Evolutionary conservation across 306 rosid genomes (phyloP), one percentile per base, ranked within the genome.

Genomic region (Inga leiocalycina): DNA sequence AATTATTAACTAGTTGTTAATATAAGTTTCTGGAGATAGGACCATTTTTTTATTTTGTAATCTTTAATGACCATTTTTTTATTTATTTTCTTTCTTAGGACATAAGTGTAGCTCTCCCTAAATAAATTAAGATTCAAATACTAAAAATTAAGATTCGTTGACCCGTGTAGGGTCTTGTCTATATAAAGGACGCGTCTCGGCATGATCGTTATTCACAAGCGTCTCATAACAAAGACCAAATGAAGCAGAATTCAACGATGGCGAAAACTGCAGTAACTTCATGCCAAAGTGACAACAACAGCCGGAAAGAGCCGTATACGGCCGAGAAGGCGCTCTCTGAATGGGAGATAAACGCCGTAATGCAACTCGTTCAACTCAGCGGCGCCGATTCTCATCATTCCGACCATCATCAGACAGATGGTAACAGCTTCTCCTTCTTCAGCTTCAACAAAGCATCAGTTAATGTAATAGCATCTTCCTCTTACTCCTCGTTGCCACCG

Each of bases 331-430:
- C 39, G 11, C 78, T 85, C 65, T 78, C 89, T 8, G 71, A 44
- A 37, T 65, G 73, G 12, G 89, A 88, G 74, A 79, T 89, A 24
- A 82, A 88, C 75, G 90, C 81, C 10, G 91, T 90, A 20, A 71
- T 70, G 65, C 84, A 54, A 30, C 87, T 91, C 64, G 27, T 89
- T 48, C 86, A 91, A 46, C 87, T 91, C 12, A 85, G 91, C 61
- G 85, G 77, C 32, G 79, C 44, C 14, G 87, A 35, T 67, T 67
- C 24, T 35, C 43, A 4, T 37, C 39, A 1, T 64, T 7, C 39
- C 43, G 43, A 65, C 10, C 70, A 52, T 16, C 43, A 22, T 35
- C 43, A 57, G 9, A 13, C 8, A 16, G 72, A 68, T 6, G 14
- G 7, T 16, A 1, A 35, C 22, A 66, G 4, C 45, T 35, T 34